Evolutionary conservation across 495 filamentous ascomycete genomes (phyloP).

Genomic region (Penicillium goetzii): DNA sequence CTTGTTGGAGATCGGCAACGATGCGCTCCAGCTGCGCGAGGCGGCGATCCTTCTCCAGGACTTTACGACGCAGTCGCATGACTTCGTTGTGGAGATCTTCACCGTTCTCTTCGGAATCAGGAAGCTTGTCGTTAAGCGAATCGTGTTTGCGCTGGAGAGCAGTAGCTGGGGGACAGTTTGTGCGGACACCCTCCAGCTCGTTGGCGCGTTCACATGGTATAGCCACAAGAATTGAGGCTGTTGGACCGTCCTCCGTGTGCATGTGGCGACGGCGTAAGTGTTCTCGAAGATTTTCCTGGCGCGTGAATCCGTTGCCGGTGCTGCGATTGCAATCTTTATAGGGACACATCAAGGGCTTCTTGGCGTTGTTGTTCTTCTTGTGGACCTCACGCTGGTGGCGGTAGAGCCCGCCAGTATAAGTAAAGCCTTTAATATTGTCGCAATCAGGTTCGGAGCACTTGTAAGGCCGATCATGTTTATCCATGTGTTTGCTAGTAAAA

Average conservation of each 20-base stretch:
- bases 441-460: conserved; percentile 78
- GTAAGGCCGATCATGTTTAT: conserved; percentile 95
- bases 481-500: conserved; percentile 83
- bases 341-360: conserved; percentile 81
- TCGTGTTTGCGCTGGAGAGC: conserved; percentile 52
- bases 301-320: conserved; percentile 77
- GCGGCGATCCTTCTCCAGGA: conserved; percentile 54
- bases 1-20: conserved; percentile 48
- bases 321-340: conserved; percentile 85
- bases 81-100: conserved; percentile 59
- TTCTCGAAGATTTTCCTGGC: conserved; percentile 89
- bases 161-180: conserved; percentile 30
- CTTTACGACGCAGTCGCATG: conserved; percentile 59
- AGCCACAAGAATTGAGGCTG: conserved; percentile 37
- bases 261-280: conserved; percentile 85
- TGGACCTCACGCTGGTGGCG: conserved; percentile 92
- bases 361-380: conserved; percentile 79
- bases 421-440: conserved; percentile 89
- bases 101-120: conserved; percentile 45
- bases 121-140: conserved; percentile 39
- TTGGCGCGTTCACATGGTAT: conserved; percentile 33
- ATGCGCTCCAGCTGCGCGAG: conserved; percentile 50
- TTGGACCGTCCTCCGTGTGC: conserved; percentile 48
- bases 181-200: conserved; percentile 33
- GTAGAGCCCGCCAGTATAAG: conserved; percentile 85